Evolutionary conservation across 225 moss, liverwort and hornwort genomes (phyloP), one percentile per base, ranked within the genome.

Genomic region (Antitrichia curtipendula): DNA sequence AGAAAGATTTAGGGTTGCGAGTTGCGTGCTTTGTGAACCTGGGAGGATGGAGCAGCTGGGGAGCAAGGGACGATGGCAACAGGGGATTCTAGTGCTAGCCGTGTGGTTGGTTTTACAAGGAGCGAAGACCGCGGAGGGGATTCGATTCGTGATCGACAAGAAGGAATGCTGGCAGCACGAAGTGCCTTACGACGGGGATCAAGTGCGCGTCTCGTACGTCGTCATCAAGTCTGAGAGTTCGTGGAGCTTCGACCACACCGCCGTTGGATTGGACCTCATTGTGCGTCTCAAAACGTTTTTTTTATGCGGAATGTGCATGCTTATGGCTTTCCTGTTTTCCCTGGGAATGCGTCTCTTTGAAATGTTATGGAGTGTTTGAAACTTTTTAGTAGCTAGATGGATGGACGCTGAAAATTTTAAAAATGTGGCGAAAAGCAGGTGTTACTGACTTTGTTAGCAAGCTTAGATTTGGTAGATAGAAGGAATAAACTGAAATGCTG

Each of bases 121-220:
- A 10, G 52, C 81, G 21, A 68, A 82, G 53, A 77, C 56, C 3
- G 93, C 86, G 87, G 81, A 92, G 64, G 98, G 90, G 14, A 82
- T 96, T 80, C 96, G 96, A 12, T 98, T 98, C 58, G 96, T 95
- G 81, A 94, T 98, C 43, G 96, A 98, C 58, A 94, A 92, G 94
- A 90, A 90, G 89, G 96, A 96, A 83, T 98, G 98, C 87, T 96
- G 94, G 90, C 88, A 94, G 36, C 91, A 96, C 47, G 89, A 94
- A 7, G 98, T 96, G 88, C 91, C 91, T 23, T 93, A 81, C 28
- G 93, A 94, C 4, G 93, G 92, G 20, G 95, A 96, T 58, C 86
- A 73, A 75, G 98, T 98, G 40, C 89, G 90, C 60, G 98, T 89
- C 19, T 98, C 98, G 4, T 96, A 89, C 53, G 98, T 98, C 43